These are phyloP conservation scores for Penicillium sp. DNA, from an alignment of 2,329 filamentous ascomycete genomes.

Conservation along the genomic window DNA sequence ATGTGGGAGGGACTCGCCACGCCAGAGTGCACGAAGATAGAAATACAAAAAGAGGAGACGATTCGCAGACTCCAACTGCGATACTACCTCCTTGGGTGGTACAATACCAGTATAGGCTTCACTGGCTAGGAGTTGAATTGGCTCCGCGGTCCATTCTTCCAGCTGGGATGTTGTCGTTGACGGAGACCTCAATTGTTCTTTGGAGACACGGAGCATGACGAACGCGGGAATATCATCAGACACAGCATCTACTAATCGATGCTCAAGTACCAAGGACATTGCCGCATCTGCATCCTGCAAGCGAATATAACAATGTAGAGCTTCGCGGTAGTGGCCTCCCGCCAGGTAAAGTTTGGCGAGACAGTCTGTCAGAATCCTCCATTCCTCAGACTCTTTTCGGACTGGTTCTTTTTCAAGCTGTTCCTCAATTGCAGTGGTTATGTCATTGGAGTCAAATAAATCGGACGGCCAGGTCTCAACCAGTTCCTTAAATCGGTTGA, in stretches of 20 bases:
- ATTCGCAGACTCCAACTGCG: constrained; percentile 71
- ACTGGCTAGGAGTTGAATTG: constrained; percentile 82
- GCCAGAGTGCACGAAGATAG: constrained; percentile 87
- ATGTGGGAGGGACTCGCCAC: constrained; percentile 64
- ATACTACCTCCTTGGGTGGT: constrained; percentile 74
- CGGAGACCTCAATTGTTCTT: constrained; percentile 62
- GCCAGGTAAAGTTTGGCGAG: constrained; percentile 84
- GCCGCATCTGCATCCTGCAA: constrained; percentile 90
- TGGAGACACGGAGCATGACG: constrained; percentile 81
- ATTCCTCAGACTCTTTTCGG: constrained; percentile 78
- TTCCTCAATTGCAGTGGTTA: constrained; percentile 79
- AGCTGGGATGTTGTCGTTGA: constrained; percentile 71
- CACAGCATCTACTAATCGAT: constrained; percentile 87
- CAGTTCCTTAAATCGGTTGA: constrained; percentile 74
- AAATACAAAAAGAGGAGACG: constrained; percentile 83
- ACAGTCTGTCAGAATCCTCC: constrained; percentile 85
- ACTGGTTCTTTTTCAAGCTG: constrained; percentile 78
- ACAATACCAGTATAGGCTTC: constrained; percentile 91
- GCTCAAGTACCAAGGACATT: constrained; percentile 82
- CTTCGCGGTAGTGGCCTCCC: constrained; percentile 79
- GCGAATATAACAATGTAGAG: constrained; percentile 84
- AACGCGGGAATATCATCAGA: constrained; percentile 89
- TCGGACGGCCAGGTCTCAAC: constrained; percentile 83
- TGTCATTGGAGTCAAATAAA: constrained; percentile 76
- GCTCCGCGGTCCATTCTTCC: constrained; percentile 78